Evolutionary conservation across 257 asterid genomes (phyloP).

Genomic region (Schizonepeta tenuifolia): DNA sequence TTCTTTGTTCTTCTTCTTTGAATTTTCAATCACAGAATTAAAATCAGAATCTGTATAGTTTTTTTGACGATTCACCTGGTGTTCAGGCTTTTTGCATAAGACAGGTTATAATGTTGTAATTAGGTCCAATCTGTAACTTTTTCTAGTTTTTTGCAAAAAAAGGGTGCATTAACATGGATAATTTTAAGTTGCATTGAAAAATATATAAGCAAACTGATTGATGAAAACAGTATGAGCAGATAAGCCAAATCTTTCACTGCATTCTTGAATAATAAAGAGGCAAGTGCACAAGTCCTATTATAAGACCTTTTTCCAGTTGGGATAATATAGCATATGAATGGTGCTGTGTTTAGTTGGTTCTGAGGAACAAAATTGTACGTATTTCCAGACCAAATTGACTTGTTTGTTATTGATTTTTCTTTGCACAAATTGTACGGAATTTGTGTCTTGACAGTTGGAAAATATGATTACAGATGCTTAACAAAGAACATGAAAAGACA

Average conservation of each 20-base stretch:
- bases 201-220: background rate
- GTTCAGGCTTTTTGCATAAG: too few relatives aligned
- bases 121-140: background rate
- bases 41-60: background rate
- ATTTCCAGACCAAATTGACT: background rate
- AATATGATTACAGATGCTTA: conserved; percentile 65
- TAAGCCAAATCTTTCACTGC: background rate
- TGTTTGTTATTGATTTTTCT: background rate
- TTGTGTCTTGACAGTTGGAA: background rate
- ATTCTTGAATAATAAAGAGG: background rate
- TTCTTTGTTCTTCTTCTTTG: background rate
- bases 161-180: background rate
- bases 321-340: background rate
- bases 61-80: too few relatives aligned
- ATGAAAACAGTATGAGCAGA: background rate
- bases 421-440: background rate
- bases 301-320: background rate
- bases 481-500: conserved; percentile 87
- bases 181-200: background rate
- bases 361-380: background rate
- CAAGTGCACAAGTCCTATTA: background rate
- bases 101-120: background rate
- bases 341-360: background rate
- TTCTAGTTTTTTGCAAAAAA: background rate
- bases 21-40: conserved; percentile 2